Evolutionary conservation across 1,139 yeast species (phyloP).

Genomic region (Yarrowia galli): DNA sequence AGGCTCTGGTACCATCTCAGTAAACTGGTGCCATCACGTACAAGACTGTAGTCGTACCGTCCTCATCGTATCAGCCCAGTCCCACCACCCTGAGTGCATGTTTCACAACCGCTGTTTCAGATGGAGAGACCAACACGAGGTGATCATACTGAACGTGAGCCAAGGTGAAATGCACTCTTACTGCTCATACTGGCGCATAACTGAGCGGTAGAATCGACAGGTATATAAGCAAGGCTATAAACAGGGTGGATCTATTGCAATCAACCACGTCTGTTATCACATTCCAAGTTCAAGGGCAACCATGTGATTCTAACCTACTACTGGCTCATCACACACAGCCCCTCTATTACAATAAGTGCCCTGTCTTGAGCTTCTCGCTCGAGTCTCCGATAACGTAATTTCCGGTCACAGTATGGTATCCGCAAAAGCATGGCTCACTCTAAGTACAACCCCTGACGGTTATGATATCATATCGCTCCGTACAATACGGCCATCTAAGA

Average conservation of each 20-base stretch:
- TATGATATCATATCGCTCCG: neutral
- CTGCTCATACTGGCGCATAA: neutral
- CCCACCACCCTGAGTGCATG: neutral
- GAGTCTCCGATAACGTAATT: slow-evolving; percentile 1
- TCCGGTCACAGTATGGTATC: neutral
- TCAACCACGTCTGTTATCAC: neutral
- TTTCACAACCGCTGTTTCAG: slow-evolving; percentile 20
- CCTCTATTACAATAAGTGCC: neutral
- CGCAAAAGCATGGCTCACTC: too few relatives aligned
- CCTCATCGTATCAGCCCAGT: too few relatives aligned
- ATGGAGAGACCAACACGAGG: neutral
- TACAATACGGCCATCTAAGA: neutral
- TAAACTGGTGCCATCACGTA: too few relatives aligned
- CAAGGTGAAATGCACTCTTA: too few relatives aligned
- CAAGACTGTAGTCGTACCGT: too few relatives aligned
- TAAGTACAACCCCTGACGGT: slow-evolving; percentile 4
- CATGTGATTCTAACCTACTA: too few relatives aligned
- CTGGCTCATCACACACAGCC: too few relatives aligned
- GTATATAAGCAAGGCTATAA: neutral
- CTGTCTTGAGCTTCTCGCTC: neutral
- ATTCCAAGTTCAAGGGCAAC: neutral
- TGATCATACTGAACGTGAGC: too few relatives aligned
- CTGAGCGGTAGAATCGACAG: neutral
- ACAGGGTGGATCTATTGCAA: too few relatives aligned
- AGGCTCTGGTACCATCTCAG: too few relatives aligned